A percentile compares a stretch with the other conserved stretches of the same genome.
Conservation (phyloP, 345 rosid species). For the Bruguiera gymnorhiza region DNA sequence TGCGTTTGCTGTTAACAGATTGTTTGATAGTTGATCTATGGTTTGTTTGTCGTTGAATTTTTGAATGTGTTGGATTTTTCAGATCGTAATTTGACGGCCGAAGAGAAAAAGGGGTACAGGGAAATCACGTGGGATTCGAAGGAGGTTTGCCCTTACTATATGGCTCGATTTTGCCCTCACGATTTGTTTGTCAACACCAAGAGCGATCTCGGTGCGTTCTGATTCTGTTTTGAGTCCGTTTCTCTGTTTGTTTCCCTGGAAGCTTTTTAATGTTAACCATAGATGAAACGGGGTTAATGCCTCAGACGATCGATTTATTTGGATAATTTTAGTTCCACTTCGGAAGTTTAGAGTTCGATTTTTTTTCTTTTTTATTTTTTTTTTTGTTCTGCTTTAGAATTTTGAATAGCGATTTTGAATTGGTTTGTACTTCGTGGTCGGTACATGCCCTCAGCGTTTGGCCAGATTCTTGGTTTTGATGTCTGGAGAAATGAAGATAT, state of each 20-base stretch:
- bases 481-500: conserved; percentile 1
- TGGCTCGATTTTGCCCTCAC: conserved; percentile 96
- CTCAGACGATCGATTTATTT: too few relatives aligned
- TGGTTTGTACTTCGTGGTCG: too few relatives aligned
- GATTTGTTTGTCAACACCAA: conserved; percentile 95
- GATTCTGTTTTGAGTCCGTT: neutral
- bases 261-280: too few relatives aligned
- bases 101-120: conserved; percentile 73
- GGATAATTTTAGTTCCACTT: too few relatives aligned
- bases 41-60: neutral
- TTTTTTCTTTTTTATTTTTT: too few relatives aligned
- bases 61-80: conserved; percentile 1
- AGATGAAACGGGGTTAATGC: too few relatives aligned
- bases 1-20: neutral
- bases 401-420: too few relatives aligned
- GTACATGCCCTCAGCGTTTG: too few relatives aligned
- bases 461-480: neutral
- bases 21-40: too few relatives aligned
- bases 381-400: too few relatives aligned
- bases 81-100: conserved; percentile 89
- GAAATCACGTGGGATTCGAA: conserved; percentile 92
- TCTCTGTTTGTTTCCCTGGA: neutral
- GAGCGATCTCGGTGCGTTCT: conserved; percentile 81
- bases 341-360: too few relatives aligned
- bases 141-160: conserved; percentile 83